phyloP scores from a whole-genome alignment of 2,329 filamentous ascomycete species.

The Fusarium annulatum region DNA sequence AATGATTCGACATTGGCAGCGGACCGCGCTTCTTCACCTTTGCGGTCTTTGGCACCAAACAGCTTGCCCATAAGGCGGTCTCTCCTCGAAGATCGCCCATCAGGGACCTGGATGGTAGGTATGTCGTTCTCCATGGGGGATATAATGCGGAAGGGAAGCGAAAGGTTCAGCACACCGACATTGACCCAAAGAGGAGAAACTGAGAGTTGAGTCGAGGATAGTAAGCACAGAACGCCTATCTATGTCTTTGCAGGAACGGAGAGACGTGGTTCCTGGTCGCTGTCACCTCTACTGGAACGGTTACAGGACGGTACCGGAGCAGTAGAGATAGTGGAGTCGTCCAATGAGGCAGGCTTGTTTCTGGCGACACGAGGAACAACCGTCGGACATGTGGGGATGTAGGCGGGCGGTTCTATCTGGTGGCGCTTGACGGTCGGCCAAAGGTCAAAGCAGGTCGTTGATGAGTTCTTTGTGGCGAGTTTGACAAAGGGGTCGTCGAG shows the following conservation, averaged over 20 bases:
- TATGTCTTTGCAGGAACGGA: conserved; percentile 24
- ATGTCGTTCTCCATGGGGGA: conserved; percentile 59
- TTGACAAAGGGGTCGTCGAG: conserved; percentile 2
- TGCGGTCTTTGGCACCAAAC: conserved; percentile 61
- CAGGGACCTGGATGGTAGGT: conserved; percentile 51
- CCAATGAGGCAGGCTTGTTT: conserved; percentile 45
- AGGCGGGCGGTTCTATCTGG: conserved; percentile 39
- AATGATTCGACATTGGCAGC: conserved; percentile 68
- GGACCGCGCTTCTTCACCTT: conserved; percentile 49
- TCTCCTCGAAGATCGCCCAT: conserved; percentile 58
- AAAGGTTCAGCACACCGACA: conserved; percentile 43
- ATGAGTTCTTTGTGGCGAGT: conserved; percentile 13
- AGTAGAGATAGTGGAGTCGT: conserved; percentile 43
- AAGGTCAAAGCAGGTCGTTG: conserved; percentile 26
- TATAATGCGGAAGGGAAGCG: conserved; percentile 28
- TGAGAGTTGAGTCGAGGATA: conserved; percentile 33
- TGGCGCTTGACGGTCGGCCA: conserved; percentile 39
- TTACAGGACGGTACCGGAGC: conserved; percentile 37
- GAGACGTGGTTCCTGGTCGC: conserved; percentile 26
- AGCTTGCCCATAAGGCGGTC: conserved; percentile 73
- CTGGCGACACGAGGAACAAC: conserved; percentile 45
- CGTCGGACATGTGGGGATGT: conserved; percentile 45
- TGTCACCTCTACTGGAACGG: conserved; percentile 32
- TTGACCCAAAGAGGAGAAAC: conserved; percentile 41
- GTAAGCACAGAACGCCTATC: conserved; percentile 25